A percentile compares a stretch with the other conserved stretches of the same genome.
Evolutionary conservation across 2,329 filamentous ascomycete species (phyloP).

Genomic region (Eutypa lata): DNA sequence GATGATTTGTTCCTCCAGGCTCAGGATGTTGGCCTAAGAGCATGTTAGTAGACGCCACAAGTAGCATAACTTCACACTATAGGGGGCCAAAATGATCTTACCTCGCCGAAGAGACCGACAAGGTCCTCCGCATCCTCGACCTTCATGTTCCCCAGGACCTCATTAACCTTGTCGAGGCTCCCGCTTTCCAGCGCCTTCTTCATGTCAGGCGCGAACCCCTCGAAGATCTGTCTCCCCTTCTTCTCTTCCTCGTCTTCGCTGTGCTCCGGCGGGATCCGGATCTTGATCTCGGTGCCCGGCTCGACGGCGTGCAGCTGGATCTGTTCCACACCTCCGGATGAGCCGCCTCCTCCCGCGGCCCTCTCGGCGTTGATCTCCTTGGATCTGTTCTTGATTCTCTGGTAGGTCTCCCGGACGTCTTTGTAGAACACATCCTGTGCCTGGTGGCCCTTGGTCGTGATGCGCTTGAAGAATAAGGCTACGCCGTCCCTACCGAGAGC

Average conservation of each 20-base stretch:
- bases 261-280: slow-evolving; percentile 69
- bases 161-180: slow-evolving; percentile 84
- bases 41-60: slow-evolving; percentile 22
- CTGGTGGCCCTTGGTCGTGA: slow-evolving; percentile 85
- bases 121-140: slow-evolving; percentile 85
- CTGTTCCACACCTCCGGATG: slow-evolving; percentile 73
- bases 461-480: slow-evolving; percentile 90
- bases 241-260: slow-evolving; percentile 64
- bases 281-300: slow-evolving; percentile 87
- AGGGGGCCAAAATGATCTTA: slow-evolving; percentile 38
- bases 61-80: no score
- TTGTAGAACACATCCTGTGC: slow-evolving; percentile 88
- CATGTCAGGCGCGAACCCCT: slow-evolving; percentile 78
- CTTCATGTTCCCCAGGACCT: slow-evolving; percentile 82
- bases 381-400: slow-evolving; percentile 73
- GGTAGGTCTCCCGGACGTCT: slow-evolving; percentile 87
- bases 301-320: slow-evolving; percentile 97
- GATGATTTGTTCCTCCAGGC: slow-evolving; percentile 88
- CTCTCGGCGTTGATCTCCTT: slow-evolving; percentile 63
- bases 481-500: slow-evolving; percentile 86
- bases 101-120: slow-evolving; percentile 74
- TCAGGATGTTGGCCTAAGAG: slow-evolving; percentile 74
- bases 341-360: slow-evolving; percentile 41
- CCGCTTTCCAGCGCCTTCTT: slow-evolving; percentile 81
- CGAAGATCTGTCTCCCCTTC: slow-evolving; percentile 71